Base-by-base conservation (phyloP, 2,329 filamentous ascomycete species). In the Curvularia verruculosa region DNA sequence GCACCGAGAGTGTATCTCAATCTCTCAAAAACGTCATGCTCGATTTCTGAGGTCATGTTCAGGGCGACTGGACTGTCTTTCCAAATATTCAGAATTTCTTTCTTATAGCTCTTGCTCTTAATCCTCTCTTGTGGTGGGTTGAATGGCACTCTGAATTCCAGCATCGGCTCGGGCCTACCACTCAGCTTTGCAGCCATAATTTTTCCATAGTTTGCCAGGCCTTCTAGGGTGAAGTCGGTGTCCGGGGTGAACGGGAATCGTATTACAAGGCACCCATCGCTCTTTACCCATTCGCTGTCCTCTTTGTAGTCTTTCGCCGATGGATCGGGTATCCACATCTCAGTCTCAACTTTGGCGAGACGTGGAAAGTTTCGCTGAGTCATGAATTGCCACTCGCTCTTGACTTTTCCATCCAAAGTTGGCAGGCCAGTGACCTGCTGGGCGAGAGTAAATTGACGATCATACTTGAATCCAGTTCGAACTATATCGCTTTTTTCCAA, bases 401-500 rank as follows among this genome's bases (percentile, higher is more conserved):
- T 62, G 31, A 76, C 72, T 26, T 73, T 68, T 10, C 81, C 78
- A 2, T 82, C 77, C 23, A 80, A 64, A 1, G 78, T 79, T 18
- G 80, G 78, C 50, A 73, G 66, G 31, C 74, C 74, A 4, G 76
- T 76, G 34, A 79, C 73, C 39, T 81, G 74, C 74, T 93, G 89
- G 1, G 90, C 92, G 72, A 97, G 91, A 46, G 87, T 89, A 79
- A 92, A 96, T 65, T 94, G 85, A 5, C 92, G 86, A 76, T 97
- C 92, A 75, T 89, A 90, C 72, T 89, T 84, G 54, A 96, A 52
- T 1, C 92, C 92, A 2, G 85, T 85, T 5, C 85, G 79, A 44
- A 91, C 77, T 15, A 95, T 82, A 52, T 85, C 83, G 58, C 85
- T 85, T 59, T 82, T 79, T 49, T 84, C 78, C 45, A 96, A 76